Evolutionary conservation across 768 basidiomycete genomes (phyloP).

Genomic region (Heimioporus sp.): DNA sequence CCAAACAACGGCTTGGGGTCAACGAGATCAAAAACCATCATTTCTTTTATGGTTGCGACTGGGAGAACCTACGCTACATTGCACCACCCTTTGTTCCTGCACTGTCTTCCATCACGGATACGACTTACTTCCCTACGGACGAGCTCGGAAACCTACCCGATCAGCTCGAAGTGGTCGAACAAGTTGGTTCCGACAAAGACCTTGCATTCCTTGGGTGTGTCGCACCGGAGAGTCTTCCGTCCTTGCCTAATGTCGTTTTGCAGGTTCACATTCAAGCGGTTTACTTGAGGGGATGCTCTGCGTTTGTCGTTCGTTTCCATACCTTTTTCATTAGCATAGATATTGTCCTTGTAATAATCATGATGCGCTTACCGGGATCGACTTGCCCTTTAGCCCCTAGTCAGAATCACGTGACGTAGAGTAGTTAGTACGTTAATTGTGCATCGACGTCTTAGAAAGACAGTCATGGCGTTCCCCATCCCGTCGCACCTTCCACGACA

Average conservation of each 20-base stretch:
- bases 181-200: conserved; percentile 64
- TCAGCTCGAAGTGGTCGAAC: conserved; percentile 58
- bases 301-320: conserved; percentile 10
- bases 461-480: conserved; percentile 68
- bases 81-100: conserved; percentile 96
- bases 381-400: too few species aligned
- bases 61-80: conserved; percentile 87
- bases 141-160: conserved; percentile 74
- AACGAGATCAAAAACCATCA: conserved; percentile 91
- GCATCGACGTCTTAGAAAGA: neutral
- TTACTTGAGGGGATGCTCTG: conserved; percentile 29
- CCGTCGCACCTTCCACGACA: conserved; percentile 73
- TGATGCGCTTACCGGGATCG: neutral
- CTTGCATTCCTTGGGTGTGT: conserved; percentile 65
- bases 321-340: conserved; percentile 30
- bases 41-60: conserved; percentile 95
- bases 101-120: conserved; percentile 88
- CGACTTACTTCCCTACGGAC: conserved; percentile 95
- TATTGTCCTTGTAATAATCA: conserved; percentile 16
- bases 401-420: conserved; percentile 16
- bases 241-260: conserved; percentile 1
- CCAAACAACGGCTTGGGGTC: conserved; percentile 68
- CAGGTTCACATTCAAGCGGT: conserved; percentile 87
- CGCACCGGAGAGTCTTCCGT: neutral
- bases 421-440: neutral